Base-by-base conservation (phyloP, 305 asterid genomes). In the Solanum chacoense region DNA sequence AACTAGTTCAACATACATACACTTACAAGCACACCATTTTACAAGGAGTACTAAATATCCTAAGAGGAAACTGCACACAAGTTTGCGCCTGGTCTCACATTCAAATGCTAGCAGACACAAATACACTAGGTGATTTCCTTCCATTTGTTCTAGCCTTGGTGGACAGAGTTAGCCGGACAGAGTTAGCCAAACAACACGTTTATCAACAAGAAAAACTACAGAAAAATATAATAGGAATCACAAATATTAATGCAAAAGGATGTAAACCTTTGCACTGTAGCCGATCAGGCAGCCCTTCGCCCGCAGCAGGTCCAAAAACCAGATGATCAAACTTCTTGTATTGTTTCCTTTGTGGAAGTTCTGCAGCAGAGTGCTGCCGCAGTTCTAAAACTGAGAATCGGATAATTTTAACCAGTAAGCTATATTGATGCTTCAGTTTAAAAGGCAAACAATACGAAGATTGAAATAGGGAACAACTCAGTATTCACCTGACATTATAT, bases 291-390 rank as follows among this genome's bases (percentile, higher is more conserved):
- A 93, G 76, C 20, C 98, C 96, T 91, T 94, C 92, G 71, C 98
- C 98, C 7, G 97, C 93, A 84, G 98, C 96, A 85, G 98, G 97
- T 87, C 98, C 98, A 63, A 94, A 93, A 88, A 94, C 90, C 59
- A 95, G 92, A 94, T 87, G 97, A 93, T 93, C 95, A 22, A 88
- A 91, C 87, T 96, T 96, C 91, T 91, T 91, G n/a, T 90, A 92
- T 89, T 93, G 91, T 59, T 90, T 92, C 79, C 87, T 90, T 69
- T 73, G 92, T 24, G 87, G 90, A 92, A 88, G 89, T 89, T 90
- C 88, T 40, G 79, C 87, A 91, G 87, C 59, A 26, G 88, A 76
- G 34, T 91, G 92, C 78, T 91, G 93, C 79, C 93, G 93, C 88
- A 95, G 86, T 88, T 94, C 95, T 88, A 88, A 90, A 94, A 96